phyloP scores from a whole-genome alignment of 306 rosid genomes.

The Cicer chorassanicum region DNA sequence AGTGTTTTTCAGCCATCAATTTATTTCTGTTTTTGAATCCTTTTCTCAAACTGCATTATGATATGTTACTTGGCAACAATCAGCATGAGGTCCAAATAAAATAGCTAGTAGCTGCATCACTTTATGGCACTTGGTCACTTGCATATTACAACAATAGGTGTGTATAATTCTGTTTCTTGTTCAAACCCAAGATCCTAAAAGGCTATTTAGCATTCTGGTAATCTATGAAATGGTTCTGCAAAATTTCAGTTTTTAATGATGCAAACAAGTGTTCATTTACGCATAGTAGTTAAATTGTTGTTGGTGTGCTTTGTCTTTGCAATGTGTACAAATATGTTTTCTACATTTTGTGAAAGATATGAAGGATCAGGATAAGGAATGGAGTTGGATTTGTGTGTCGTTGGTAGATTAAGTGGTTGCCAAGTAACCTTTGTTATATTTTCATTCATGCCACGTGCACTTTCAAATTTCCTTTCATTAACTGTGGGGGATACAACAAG shows the following conservation, averaged over 20 bases:
- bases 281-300: conserved; percentile 1
- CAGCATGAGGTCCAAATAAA: background rate
- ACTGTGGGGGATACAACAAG: background rate
- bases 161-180: background rate
- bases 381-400: background rate
- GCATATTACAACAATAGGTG: background rate
- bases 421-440: conserved; percentile 23
- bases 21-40: background rate
- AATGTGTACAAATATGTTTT: background rate
- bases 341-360: conserved; percentile 16
- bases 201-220: conserved; percentile 5
- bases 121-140: background rate
- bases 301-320: background rate
- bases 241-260: conserved; percentile 1
- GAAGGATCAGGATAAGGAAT: conserved; percentile 8
- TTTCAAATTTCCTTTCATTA: background rate
- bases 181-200: background rate
- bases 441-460: conserved; percentile 21
- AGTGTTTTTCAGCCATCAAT: background rate
- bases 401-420: conserved; percentile 26
- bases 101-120: conserved; percentile 21
- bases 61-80: background rate
- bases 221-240: conserved; percentile 16
- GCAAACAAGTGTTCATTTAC: conserved; percentile 1
- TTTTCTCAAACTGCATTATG: conserved; percentile 21